A percentile compares a stretch with the other conserved stretches of the same genome.
Evolutionary conservation across 2,329 filamentous ascomycete genomes (phyloP).

Genomic region (Periconia digitata): DNA sequence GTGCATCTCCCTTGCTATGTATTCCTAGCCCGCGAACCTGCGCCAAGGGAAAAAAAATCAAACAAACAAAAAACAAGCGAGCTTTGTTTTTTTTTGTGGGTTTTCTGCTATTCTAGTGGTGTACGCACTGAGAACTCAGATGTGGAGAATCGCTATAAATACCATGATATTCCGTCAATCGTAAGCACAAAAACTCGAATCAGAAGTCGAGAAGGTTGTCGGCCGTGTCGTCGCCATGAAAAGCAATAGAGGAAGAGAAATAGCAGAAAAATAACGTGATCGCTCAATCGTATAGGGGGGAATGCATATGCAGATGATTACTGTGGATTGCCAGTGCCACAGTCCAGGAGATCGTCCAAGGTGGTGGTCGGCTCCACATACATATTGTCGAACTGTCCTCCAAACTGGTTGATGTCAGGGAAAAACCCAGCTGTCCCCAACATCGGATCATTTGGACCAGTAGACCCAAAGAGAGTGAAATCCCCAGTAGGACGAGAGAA

Average conservation of each 20-base stretch:
- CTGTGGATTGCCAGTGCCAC: conserved; percentile 21
- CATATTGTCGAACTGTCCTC: conserved; percentile 42
- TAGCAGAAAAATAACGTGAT: conserved; percentile 21
- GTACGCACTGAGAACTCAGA: conserved; percentile 16
- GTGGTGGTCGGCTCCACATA: conserved; percentile 33
- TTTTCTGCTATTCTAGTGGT: conserved; percentile 31
- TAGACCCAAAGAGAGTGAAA: conserved; percentile 61
- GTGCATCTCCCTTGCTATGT: background rate
- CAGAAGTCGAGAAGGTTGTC: background rate
- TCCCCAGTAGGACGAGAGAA: conserved; percentile 50
- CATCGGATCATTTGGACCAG: conserved; percentile 23
- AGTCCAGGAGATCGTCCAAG: conserved; percentile 31
- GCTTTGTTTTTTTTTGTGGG: conserved; percentile 33
- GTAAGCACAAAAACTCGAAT: conserved; percentile 11
- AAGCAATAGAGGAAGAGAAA: conserved; percentile 17
- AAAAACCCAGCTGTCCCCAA: conserved; percentile 39
- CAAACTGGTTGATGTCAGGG: conserved; percentile 43
- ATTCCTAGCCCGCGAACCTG: background rate
- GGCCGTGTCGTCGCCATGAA: background rate
- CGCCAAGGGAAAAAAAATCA: conserved; percentile 12
- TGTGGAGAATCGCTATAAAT: conserved; percentile 19
- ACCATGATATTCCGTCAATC: conserved; percentile 14
- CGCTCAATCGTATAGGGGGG: conserved; percentile 17
- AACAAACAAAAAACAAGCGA: conserved; percentile 22
- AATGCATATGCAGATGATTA: conserved; percentile 15